Base-by-base conservation (phyloP, 2,329 filamentous ascomycete genomes). In the Ophiostoma ulmi region DNA sequence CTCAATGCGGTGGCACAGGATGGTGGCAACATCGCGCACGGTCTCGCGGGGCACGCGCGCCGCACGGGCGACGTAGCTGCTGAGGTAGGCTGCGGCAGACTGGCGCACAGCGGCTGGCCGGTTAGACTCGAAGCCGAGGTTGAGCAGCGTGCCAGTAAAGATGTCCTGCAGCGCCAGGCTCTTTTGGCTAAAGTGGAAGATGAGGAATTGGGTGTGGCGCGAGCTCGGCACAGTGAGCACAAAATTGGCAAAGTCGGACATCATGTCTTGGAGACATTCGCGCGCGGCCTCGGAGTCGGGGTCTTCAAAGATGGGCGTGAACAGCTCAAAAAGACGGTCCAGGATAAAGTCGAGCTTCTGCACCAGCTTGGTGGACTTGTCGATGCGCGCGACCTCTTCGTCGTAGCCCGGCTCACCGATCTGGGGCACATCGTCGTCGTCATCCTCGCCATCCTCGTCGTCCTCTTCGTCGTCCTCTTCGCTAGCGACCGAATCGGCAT, bases 121-220 rank as follows among this genome's bases (percentile, higher is more conserved):
- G 73, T 89, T 90, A 44, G 83, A 83, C 78, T 92, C 89, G 75
- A 91, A 89, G 58, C 91, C 87, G 35, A 92, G 84, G 72, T 91
- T 85, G 55, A 92, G 86, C 74, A 94, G 91, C 35, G 89, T 90
- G 44, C 90, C 90, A 63, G 92, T 90, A 77, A 98, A 98, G 67
- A 89, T 87, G 76, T 95, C 92, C 71, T 92, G 90, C 67, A 97
- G 87, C 64, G 87, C 85, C 39, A 91, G 89, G 10, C 92, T 91
- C 71, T 87, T 87, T 79, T 99, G 94, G 20, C 92, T 91, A 78
- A 97, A 97, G 80, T 97, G 94, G 80, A 99, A 99, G 68, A 98
- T 86, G 67, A 99, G 87, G 76, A 98, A 99, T 77, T 99, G 95
- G 0, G 93, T 93, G 78, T 98, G 94, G 44, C 95, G 90, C 35